Base-by-base conservation (phyloP, 148 eudicot species). In the Vaccinium macrocarpon region DNA sequence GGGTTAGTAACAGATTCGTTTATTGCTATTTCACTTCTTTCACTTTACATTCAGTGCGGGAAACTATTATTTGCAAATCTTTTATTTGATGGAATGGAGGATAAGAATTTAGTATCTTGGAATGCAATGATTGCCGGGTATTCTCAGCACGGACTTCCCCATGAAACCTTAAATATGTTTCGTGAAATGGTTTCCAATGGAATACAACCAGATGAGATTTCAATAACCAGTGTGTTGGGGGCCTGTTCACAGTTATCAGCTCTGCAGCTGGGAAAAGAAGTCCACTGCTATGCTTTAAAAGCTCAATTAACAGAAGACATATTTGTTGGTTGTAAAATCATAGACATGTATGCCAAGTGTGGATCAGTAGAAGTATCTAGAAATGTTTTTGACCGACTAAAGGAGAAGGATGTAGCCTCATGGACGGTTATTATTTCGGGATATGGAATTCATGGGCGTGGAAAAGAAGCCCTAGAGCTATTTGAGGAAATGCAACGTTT, bases 321-420 rank as follows among this genome's bases (percentile, higher is more conserved):
- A 38, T 90, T 86, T 81, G 82, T 93, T 78, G 50, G 80, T 75
- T 90, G 85, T 85, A 84, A 94, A 15, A 68, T 92, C 74, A 88
- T 93, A 79, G 93, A 93, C 83, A 91, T 91, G 95, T 92, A 93
- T 79, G 93, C 95, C 62, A 92, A 93, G 85, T 81, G 90, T 87
- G 93, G 97, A 25, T 89, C 86, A 76, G 85, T 92, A 73, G 89
- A 88, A 78, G 83, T 81, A 83, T 89, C 95, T 27, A 80, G 85
- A 50, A 89, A 74, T 73, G 84, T 92, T 81, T 93, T 93, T 84
- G 88, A 88, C n/a, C 79, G 53, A 79, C 83, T 83, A 35, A 82
- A 83, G 55, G 61, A 81, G 81, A 91, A 84, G 79, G 87, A 86
- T 80, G 76, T 82, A 4, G 87, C 92, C 72, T 84, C 86, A 32